Base-by-base conservation (phyloP, 2,329 filamentous ascomycete genomes). In the Ascochyta pisi region DNA sequence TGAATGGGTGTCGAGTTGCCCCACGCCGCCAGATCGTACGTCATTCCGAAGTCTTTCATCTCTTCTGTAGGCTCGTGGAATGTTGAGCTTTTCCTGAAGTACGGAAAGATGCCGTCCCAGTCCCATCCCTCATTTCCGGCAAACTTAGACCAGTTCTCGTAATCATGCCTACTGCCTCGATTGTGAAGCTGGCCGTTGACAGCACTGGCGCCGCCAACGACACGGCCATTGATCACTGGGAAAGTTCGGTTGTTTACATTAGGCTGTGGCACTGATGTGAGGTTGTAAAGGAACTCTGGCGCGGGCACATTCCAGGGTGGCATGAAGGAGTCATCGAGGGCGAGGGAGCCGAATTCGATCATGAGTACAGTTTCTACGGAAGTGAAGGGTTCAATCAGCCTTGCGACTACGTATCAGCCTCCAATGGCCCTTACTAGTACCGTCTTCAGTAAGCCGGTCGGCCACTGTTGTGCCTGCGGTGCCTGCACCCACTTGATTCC, bases 141-240 rank as follows among this genome's bases (percentile, higher is more conserved):
- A 15, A 53, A 53, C 24, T 42, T 31, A 4, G 50, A 43, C 22
- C 33, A 41, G 9, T 40, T 37, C 8, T 47, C 37, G 23, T 53
- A 47, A 26, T 47, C 43, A 6, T 41, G 31, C 4, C n/a, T 35
- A 43, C 50, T 53, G 1, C 38, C 50, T 4, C 50, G 43, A 7
- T 27, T 47, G 37, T 53, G 43, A 3, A 53, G 16, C 16, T 53
- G 43, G 4, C 68, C 70, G 59, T 77, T 77, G 46, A 76, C 64
- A 1, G 67, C 66, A 23, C 66, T 68, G 9, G 73, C 72, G 6
- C 75, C 73, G 2, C 43, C 43, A 10, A 53, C 50, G 4, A 22
- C 43, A 5, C 43, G 43, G 6, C 43, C 50, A 19, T 53, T 53
- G 31, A 53, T 53, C 1, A 47, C 43, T 3, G 50, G 38, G 24